phyloP scores from a whole-genome alignment of 73 alveolate genomes.

The Paramecium pentaurelia region DNA sequence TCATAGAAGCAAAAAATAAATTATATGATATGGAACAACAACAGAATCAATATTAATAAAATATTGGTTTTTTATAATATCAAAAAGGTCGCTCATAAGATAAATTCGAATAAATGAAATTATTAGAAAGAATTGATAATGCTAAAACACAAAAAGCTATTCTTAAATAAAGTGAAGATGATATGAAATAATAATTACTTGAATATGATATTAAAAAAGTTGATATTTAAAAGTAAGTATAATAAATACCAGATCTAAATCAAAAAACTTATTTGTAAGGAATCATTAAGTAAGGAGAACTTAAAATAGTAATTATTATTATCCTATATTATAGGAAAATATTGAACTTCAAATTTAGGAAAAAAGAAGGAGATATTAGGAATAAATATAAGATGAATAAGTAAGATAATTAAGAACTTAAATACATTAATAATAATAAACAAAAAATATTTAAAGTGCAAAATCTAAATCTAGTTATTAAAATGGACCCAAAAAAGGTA shows the following conservation, averaged over 20 bases:
- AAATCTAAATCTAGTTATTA: background rate
- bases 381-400: background rate
- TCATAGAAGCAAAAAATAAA: conserved; percentile 20
- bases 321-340: background rate
- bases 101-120: conserved; percentile 21
- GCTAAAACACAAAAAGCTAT: conserved; percentile 38
- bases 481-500: conserved; percentile 13
- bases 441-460: background rate
- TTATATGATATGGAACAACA: conserved; percentile 1
- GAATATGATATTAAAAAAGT: conserved; percentile 6
- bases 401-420: conserved; percentile 10
- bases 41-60: background rate
- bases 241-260: background rate
- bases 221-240: background rate
- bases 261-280: conserved; percentile 6
- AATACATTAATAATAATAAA: background rate
- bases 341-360: background rate
- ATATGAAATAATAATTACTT: background rate
- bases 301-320: background rate
- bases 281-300: conserved; percentile 7
- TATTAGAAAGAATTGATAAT: conserved; percentile 33
- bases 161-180: background rate
- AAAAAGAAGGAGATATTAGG: background rate
- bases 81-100: conserved; percentile 1
- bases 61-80: background rate